Evolutionary conservation across 208 protist species (phyloP), one percentile per base, ranked within the genome.

Genomic region (Vickermania ingenoplastis): DNA sequence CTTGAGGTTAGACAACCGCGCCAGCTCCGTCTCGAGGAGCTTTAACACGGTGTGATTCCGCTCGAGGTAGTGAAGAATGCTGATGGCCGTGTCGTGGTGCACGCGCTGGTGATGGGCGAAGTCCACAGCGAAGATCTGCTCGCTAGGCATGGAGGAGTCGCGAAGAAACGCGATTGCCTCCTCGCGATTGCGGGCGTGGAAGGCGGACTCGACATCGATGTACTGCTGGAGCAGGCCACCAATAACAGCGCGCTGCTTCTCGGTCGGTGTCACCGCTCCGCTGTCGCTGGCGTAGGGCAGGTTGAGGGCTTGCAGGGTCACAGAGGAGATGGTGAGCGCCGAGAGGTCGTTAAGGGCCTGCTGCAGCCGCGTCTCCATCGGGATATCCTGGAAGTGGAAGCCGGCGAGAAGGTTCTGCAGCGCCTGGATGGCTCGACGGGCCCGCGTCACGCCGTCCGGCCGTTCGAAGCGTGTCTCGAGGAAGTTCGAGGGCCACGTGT

Each of bases 61-160:
- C 55, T 89, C 82, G 53, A 90, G 57, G 63, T 71, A 82, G 45
- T 28, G 60, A 23, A 91, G 71, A 50, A 91, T 53, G 22, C 59
- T 68, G 53, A 75, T 72, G 41, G 91, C 73, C 28, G 86, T 79
- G 17, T 71, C 66, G 66, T 90, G 77, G 60, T 89, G 83, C 66
- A 75, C 81, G 4, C 77, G 71, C 57, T 89, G 84, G 59, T 82
- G 63, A 59, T 94, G 82, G 3, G 82, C 82, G 65, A 88, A 88
- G 61, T 94, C 81, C 24, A 78, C 22, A 26, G 71, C 63, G 59
- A 73, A 91, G 25, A 89, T 67, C 28, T 58, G 57, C 29, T 71
- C 68, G 56, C 56, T 60, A 23, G 58, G 31, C 26, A 75, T 69
- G 29, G 87, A 59, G 41, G 24, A 45, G 41, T 75, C 77, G 53